Evolutionary conservation across 2,329 filamentous ascomycete species (phyloP).

Genomic region (Aspergillus sp.): DNA sequence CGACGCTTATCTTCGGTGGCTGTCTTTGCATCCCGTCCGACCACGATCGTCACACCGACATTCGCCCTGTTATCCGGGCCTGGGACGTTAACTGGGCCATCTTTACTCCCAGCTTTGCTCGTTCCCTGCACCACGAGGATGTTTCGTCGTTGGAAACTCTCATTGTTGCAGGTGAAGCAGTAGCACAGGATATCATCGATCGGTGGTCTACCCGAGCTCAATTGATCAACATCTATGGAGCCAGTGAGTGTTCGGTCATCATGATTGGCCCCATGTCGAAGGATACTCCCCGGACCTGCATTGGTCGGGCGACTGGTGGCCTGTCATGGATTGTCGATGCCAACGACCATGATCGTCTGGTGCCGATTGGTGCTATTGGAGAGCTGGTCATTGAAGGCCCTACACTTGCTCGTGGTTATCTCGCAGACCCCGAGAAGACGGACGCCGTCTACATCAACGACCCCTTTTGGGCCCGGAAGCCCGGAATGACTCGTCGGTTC

Average conservation of each 20-base stretch:
- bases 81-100: slow-evolving; percentile 4
- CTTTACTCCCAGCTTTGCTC: slow-evolving; percentile 9
- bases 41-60: slow-evolving; percentile 41
- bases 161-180: slow-evolving; percentile 27
- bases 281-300: slow-evolving; percentile 9
- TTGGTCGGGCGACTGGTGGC: slow-evolving; percentile 20
- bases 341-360: slow-evolving; percentile 24
- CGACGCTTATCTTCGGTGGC: slow-evolving; percentile 14
- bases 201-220: slow-evolving; percentile 24
- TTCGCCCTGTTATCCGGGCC: slow-evolving; percentile 40
- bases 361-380: slow-evolving; percentile 33
- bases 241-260: slow-evolving; percentile 29
- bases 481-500: slow-evolving; percentile 14
- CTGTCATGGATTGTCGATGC: slow-evolving; percentile 28
- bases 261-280: slow-evolving; percentile 12
- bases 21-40: slow-evolving; percentile 47
- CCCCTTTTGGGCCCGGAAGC: slow-evolving; percentile 21
- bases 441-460: slow-evolving; percentile 21
- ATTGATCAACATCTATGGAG: slow-evolving; percentile 37
- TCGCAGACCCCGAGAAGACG: slow-evolving; percentile 29
- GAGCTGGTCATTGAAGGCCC: slow-evolving; percentile 42
- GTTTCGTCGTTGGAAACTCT: slow-evolving; percentile 38
- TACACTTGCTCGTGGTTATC: slow-evolving; percentile 39
- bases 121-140: slow-evolving; percentile 32
- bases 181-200: slow-evolving; percentile 19